phyloP scores from a whole-genome alignment of 2,329 filamentous ascomycete genomes.

The Fusarium nanum region DNA sequence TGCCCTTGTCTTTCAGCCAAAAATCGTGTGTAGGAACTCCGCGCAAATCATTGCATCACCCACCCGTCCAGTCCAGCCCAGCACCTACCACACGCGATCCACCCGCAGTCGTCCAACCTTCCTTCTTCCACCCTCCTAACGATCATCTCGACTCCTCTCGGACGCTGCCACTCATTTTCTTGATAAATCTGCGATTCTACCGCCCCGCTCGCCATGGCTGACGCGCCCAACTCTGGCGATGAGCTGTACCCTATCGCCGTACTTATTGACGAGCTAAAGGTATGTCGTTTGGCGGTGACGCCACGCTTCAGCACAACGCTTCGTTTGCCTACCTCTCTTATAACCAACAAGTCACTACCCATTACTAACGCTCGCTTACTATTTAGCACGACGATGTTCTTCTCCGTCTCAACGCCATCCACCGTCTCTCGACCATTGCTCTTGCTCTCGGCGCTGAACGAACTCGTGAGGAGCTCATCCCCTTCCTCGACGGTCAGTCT shows the following conservation, averaged over 20 bases:
- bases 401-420: constrained; percentile 97
- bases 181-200: constrained; percentile 49
- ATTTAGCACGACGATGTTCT: constrained; percentile 95
- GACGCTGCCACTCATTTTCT: constrained; percentile 38
- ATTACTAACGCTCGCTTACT: constrained; percentile 38
- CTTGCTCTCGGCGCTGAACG: constrained; percentile 94
- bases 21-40: constrained; percentile 48
- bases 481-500: constrained; percentile 93
- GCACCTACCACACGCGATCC: constrained; percentile 46
- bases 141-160: constrained; percentile 37
- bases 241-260: constrained; percentile 99
- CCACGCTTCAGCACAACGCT: constrained; percentile 34
- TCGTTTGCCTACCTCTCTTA: constrained; percentile 24
- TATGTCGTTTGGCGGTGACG: constrained; percentile 59
- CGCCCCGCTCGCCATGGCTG: constrained; percentile 76
- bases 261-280: constrained; percentile 99
- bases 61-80: constrained; percentile 29
- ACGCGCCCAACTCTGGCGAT: constrained; percentile 90
- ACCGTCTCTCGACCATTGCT: constrained; percentile 97
- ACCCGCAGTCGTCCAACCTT: constrained; percentile 43
- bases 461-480: constrained; percentile 97
- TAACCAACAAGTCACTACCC: constrained; percentile 42
- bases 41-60: constrained; percentile 52
- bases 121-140: constrained; percentile 37
- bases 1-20: constrained; percentile 38